Conservation (phyloP, 169 alveolate genomes). For the Plasmodium coatneyi region DNA sequence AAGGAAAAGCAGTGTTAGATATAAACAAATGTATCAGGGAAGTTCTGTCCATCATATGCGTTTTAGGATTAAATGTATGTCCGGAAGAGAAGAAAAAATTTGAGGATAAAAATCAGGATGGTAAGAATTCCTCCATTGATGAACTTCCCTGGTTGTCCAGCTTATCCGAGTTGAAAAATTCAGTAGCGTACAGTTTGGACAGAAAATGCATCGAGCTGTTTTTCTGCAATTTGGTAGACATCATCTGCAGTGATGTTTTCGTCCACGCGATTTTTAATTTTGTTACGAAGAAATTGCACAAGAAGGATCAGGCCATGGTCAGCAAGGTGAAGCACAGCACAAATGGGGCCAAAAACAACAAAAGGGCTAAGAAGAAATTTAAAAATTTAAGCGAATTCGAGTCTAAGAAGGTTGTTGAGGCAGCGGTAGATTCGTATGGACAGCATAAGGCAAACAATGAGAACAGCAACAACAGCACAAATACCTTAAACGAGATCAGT, state of each 20-base stretch:
- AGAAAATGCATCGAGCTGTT: conserved; percentile 56
- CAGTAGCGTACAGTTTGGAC: conserved; percentile 65
- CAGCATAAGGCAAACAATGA: not conserved
- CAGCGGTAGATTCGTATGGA: not conserved
- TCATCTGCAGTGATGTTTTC: conserved; percentile 48
- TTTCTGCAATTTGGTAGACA: conserved; percentile 69
- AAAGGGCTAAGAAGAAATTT: conserved; percentile 1
- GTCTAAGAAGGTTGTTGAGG: not conserved
- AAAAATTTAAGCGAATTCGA: not conserved
- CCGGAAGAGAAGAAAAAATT: conserved; percentile 35
- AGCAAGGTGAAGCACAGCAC: conserved; percentile 1
- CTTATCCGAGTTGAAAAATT: conserved; percentile 49
- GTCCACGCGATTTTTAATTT: conserved; percentile 23
- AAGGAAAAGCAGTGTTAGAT: not conserved
- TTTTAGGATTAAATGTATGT: conserved; percentile 62
- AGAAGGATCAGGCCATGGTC: not conserved
- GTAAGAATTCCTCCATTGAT: conserved; percentile 12
- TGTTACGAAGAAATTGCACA: not conserved
- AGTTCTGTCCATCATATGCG: conserved; percentile 44
- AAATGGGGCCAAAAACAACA: not conserved
- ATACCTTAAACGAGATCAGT: not conserved
- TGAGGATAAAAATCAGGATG: not conserved
- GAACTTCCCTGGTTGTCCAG: conserved; percentile 74
- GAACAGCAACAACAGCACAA: conserved; percentile 6
- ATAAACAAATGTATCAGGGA: conserved; percentile 48